phyloP scores from a whole-genome alignment of 1,284 basidiomycete genomes.

The Blastosporella zonata region DNA sequence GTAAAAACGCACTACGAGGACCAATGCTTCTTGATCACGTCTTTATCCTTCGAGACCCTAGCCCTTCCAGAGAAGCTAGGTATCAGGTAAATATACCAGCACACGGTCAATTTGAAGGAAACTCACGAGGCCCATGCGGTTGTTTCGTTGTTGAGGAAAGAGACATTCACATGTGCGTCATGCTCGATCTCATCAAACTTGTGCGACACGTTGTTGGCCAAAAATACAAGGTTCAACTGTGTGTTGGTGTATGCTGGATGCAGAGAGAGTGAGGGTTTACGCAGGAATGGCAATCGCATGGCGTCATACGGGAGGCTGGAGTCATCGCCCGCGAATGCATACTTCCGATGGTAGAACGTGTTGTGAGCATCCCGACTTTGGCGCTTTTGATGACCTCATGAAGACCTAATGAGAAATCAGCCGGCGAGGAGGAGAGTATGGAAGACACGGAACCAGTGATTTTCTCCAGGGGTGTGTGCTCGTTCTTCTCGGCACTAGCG shows the following conservation, averaged over 20 bases:
- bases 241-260: constrained; percentile 42
- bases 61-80: constrained; percentile 67
- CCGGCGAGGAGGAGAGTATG: not conserved
- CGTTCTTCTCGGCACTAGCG: constrained; percentile 52
- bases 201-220: constrained; percentile 74
- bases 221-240: constrained; percentile 61
- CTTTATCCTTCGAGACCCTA: constrained; percentile 59
- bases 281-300: too few species aligned
- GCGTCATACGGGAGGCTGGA: constrained; percentile 58
- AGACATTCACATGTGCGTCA: constrained; percentile 77
- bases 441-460: constrained; percentile 44
- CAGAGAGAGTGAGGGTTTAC: constrained; percentile 1
- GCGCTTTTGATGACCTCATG: constrained; percentile 59
- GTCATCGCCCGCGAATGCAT: constrained; percentile 86
- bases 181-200: constrained; percentile 79
- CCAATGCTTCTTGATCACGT: constrained; percentile 71
- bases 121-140: constrained; percentile 82
- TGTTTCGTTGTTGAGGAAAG: constrained; percentile 68
- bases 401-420: constrained; percentile 39
- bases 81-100: not conserved
- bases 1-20: constrained; percentile 45
- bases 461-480: constrained; percentile 59
- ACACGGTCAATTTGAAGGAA: not conserved
- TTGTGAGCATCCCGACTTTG: constrained; percentile 78
- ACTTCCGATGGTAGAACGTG: constrained; percentile 68